A percentile compares a stretch with the other conserved stretches of the same genome.
These are phyloP conservation scores for Amanita subjunquillea DNA, from an alignment of 768 basidiomycete genomes.

Conservation along the genomic window DNA sequence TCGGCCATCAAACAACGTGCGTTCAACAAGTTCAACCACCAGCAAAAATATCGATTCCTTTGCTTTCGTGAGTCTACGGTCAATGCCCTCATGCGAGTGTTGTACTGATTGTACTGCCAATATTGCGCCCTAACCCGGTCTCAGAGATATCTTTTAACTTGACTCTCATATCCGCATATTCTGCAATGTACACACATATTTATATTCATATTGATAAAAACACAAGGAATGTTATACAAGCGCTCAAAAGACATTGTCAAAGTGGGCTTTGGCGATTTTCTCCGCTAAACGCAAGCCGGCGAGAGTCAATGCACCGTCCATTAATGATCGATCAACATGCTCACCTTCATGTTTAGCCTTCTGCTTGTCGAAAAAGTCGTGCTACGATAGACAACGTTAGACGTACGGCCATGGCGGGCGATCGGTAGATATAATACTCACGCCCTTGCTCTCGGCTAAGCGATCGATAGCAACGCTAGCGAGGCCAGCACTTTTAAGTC, in stretches of 20 bases:
- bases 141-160: too few species aligned
- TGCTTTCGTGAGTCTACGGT: too few species aligned
- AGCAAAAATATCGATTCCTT: too few species aligned
- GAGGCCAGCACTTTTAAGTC: constrained; percentile 34
- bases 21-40: too few species aligned
- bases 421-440: constrained; percentile 9
- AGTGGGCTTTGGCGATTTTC: constrained; percentile 8
- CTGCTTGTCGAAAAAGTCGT: constrained; percentile 15
- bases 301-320: background rate
- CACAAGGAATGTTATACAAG: background rate
- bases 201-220: background rate
- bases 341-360: constrained; percentile 15
- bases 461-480: constrained; percentile 43
- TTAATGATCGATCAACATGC: background rate
- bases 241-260: background rate
- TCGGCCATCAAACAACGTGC: too few species aligned
- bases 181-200: too few species aligned
- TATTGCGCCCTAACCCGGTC: too few species aligned
- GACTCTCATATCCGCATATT: background rate
- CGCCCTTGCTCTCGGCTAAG: constrained; percentile 44
- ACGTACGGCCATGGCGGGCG: background rate
- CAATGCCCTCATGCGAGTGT: too few species aligned
- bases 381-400: constrained; percentile 5
- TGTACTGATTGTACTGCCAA: too few species aligned
- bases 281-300: constrained; percentile 7